Evolutionary conservation across 371 early-diverging fungal genomes (phyloP).

Genomic region (Amoeboaphelidium protococcarum): DNA sequence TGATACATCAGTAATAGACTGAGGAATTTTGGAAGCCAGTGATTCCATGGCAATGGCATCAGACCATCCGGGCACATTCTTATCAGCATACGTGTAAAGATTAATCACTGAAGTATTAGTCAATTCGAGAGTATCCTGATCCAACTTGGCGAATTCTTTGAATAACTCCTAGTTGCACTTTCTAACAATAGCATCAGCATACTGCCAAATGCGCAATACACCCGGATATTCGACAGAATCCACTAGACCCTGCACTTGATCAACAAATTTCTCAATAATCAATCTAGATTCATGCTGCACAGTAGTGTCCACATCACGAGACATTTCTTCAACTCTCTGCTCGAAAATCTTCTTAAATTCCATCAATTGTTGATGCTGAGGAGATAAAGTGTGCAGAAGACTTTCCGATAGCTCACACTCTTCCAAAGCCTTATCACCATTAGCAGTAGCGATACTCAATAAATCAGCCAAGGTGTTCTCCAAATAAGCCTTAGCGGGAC

Average conservation of each 20-base stretch:
- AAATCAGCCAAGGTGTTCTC: conserved; percentile 46
- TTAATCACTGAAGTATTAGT: not conserved
- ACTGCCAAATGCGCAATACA: not conserved
- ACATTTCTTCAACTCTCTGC: too few species aligned
- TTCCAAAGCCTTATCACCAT: not conserved
- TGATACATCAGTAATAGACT: not conserved
- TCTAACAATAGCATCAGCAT: not conserved
- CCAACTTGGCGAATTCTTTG: not conserved
- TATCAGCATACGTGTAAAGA: not conserved
- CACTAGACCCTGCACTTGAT: too few species aligned
- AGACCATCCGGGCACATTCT: not conserved
- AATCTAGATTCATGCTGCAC: too few species aligned
- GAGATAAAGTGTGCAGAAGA: not conserved
- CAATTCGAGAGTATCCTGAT: not conserved
- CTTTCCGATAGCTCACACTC: not conserved
- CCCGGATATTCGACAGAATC: not conserved
- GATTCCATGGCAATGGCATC: not conserved
- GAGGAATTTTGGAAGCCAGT: not conserved
- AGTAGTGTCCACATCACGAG: too few species aligned
- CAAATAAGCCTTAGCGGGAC: conserved; percentile 73
- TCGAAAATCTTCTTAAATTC: not conserved
- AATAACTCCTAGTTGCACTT: not conserved
- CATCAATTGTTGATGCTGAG: not conserved
- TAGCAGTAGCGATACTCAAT: conserved; percentile 1
- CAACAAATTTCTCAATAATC: too few species aligned